Percentiles rank a stretch among this genome's conserved stretches.
These are phyloP conservation scores for Macrophomina phaseolina DNA, from an alignment of 2,329 filamentous ascomycete species.

Conservation along the genomic window DNA sequence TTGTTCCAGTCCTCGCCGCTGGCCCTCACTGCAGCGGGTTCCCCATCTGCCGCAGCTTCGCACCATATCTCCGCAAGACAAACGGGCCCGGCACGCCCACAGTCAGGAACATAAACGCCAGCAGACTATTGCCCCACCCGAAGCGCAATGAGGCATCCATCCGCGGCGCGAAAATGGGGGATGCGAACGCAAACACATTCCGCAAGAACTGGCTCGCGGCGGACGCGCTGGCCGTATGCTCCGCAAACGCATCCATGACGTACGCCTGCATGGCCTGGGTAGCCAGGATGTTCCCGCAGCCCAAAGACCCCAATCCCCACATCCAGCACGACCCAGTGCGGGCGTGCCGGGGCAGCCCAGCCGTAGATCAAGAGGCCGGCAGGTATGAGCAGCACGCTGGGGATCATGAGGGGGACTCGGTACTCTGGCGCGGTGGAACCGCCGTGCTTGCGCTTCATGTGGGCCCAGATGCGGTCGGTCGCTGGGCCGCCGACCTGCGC, in stretches of 20 bases:
- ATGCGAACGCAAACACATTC: conserved; percentile 33
- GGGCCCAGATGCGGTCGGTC: conserved; percentile 34
- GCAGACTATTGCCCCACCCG: conserved; percentile 43
- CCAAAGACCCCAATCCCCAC: conserved; percentile 56
- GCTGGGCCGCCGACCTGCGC: conserved; percentile 39
- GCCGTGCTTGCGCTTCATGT: conserved; percentile 33
- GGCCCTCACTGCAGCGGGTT: conserved; percentile 31
- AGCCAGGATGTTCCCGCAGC: conserved; percentile 39
- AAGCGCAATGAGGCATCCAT: conserved; percentile 45
- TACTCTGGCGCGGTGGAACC: conserved; percentile 32
- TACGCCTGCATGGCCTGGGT: conserved; percentile 61
- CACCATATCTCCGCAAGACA: conserved; percentile 53
- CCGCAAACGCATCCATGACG: conserved; percentile 64
- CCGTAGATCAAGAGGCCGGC: conserved; percentile 36
- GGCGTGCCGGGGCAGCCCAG: conserved; percentile 34
- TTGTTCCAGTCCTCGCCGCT: background rate
- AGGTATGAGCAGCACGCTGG: conserved; percentile 35
- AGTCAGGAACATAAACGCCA: conserved; percentile 37
- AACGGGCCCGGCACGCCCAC: conserved; percentile 48
- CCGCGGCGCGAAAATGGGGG: conserved; percentile 46
- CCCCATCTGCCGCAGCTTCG: conserved; percentile 48
- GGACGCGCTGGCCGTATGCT: conserved; percentile 63
- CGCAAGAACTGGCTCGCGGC: conserved; percentile 50
- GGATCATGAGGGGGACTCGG: conserved; percentile 35
- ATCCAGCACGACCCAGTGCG: conserved; percentile 51